Evolutionary conservation across 2,329 filamentous ascomycete genomes (phyloP).

Genomic region (Beauveria caledonica): DNA sequence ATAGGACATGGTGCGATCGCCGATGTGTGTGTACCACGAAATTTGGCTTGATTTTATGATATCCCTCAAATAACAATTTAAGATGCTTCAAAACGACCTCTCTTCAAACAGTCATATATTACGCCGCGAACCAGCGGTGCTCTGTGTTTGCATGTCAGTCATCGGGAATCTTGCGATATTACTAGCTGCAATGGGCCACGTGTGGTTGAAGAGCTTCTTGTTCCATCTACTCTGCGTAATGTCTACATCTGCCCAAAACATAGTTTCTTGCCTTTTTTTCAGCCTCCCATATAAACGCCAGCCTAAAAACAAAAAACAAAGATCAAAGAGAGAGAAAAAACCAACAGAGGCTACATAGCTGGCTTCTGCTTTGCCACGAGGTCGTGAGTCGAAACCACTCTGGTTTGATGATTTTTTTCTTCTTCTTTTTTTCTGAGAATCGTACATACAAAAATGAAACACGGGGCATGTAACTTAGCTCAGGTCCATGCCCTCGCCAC

Average conservation of each 20-base stretch:
- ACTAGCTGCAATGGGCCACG: background rate
- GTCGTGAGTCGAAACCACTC: background rate
- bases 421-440: background rate
- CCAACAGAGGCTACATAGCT: background rate
- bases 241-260: background rate
- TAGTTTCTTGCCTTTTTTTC: background rate
- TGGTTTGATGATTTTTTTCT: background rate
- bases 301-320: conserved; percentile 11
- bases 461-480: conserved; percentile 23
- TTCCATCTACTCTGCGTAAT: background rate
- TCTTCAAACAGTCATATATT: no score
- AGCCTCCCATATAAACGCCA: conserved; percentile 9
- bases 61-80: conserved; percentile 4
- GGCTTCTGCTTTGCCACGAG: background rate
- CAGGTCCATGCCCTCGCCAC: conserved; percentile 39
- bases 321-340: background rate
- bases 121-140: no score
- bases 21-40: background rate
- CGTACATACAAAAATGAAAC: background rate
- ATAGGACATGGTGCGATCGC: background rate
- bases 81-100: background rate
- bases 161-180: background rate
- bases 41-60: background rate
- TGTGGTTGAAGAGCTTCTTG: background rate
- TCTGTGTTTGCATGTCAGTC: no score